These are phyloP conservation scores for Herpetospermum pedunculosum DNA, from an alignment of 306 rosid species.

Conservation along the genomic window DNA sequence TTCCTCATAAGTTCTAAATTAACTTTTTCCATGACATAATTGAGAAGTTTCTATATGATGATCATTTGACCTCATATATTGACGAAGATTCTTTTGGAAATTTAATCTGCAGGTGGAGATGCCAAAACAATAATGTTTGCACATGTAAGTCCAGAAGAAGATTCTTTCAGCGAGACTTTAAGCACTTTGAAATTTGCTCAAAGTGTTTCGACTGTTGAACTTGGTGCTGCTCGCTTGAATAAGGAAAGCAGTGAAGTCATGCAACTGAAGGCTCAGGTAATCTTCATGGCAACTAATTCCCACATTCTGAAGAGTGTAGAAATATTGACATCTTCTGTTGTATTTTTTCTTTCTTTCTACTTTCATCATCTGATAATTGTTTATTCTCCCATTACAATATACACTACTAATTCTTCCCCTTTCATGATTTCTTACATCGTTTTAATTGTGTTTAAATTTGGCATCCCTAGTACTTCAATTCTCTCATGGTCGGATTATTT, in stretches of 20 bases:
- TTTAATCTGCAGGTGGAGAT: conserved; percentile 57
- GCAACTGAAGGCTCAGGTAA: conserved; percentile 79
- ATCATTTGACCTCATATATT: no score
- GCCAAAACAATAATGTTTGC: conserved; percentile 97
- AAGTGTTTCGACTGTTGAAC: conserved; percentile 79
- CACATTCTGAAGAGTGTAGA: background rate
- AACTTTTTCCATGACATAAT: background rate
- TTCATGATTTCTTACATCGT: background rate
- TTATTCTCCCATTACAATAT: background rate
- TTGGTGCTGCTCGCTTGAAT: conserved; percentile 68
- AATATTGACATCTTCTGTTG: background rate
- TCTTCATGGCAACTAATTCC: conserved; percentile 2
- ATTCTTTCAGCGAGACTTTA: no score
- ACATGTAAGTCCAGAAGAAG: conserved; percentile 86
- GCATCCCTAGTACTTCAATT: background rate
- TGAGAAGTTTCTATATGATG: background rate
- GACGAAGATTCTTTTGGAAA: conserved; percentile 10
- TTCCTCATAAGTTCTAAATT: background rate
- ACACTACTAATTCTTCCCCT: background rate
- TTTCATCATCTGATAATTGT: background rate
- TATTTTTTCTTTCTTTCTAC: background rate
- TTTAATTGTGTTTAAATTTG: background rate
- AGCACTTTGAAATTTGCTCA: conserved; percentile 84
- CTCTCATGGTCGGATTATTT: background rate
- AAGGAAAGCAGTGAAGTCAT: conserved; percentile 69